A percentile compares a stretch with the other conserved stretches of the same genome.
Conservation (phyloP, 2,329 filamentous ascomycete species). For the Exophiala mesophila region DNA sequence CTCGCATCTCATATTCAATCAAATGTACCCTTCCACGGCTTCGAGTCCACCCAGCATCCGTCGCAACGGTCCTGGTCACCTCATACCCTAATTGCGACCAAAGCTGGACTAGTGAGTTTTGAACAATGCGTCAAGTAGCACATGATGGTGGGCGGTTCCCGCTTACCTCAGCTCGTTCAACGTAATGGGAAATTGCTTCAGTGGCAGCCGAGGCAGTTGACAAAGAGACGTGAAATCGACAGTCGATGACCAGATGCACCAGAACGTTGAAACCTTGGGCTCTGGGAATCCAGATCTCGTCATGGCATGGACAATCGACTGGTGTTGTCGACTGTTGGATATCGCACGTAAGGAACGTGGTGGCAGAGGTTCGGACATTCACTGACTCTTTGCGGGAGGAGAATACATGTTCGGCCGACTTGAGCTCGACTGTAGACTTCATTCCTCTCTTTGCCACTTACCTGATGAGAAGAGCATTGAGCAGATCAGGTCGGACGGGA, state of each 20-base stretch:
- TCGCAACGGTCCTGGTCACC: neutral
- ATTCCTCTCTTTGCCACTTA: no score
- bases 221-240: neutral
- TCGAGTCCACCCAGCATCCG: no score
- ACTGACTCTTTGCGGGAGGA: neutral
- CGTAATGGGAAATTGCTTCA: neutral
- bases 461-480: no score
- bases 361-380: neutral
- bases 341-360: neutral
- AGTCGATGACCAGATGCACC: neutral
- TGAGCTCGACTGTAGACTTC: neutral
- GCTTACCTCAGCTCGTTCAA: slow-evolving; percentile 2
- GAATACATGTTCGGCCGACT: neutral
- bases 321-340: neutral
- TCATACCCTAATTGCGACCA: neutral
- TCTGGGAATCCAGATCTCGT: slow-evolving; percentile 1
- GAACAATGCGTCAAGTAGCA: no score
- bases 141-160: no score
- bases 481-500: no score
- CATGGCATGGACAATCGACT: neutral
- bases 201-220: neutral
- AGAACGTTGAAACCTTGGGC: neutral
- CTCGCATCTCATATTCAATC: slow-evolving; percentile 13
- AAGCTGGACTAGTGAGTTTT: neutral
- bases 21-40: no score